Conservation (phyloP, 2,329 filamentous ascomycete genomes). For the Cladosporium halotolerans region DNA sequence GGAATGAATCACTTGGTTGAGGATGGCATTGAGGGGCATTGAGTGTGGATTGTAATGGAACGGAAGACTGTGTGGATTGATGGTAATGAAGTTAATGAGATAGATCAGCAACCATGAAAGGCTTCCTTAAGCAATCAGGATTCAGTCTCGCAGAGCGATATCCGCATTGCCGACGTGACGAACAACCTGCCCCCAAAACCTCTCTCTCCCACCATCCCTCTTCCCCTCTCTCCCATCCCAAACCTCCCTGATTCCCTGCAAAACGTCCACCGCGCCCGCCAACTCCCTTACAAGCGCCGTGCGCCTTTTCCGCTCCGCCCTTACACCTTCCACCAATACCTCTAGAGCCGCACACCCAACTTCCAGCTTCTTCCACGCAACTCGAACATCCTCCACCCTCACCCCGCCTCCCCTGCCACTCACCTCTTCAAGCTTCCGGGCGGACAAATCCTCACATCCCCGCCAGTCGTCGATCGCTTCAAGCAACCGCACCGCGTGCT, state of each 20-base stretch:
- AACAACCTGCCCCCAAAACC: neutral
- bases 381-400: slow-evolving; percentile 10
- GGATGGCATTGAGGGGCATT: neutral
- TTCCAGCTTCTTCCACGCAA: slow-evolving; percentile 14
- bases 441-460: too few species aligned
- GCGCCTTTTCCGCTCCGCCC: slow-evolving; percentile 14
- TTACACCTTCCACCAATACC: slow-evolving; percentile 14
- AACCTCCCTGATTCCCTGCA: slow-evolving; percentile 15
- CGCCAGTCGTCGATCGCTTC: neutral
- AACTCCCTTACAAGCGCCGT: slow-evolving; percentile 16
- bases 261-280: slow-evolving; percentile 13
- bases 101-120: too few species aligned
- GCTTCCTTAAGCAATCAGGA: too few species aligned
- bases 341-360: slow-evolving; percentile 17
- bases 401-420: neutral
- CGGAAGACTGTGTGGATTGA: too few species aligned
- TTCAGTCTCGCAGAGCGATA: too few species aligned
- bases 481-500: neutral
- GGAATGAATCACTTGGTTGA: neutral
- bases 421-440: neutral
- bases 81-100: too few species aligned
- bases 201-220: neutral
- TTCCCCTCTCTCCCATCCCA: slow-evolving; percentile 9
- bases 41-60: too few species aligned
- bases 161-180: too few species aligned